phyloP scores from a whole-genome alignment of 257 asterid species.

The Forsythia suspensa region DNA sequence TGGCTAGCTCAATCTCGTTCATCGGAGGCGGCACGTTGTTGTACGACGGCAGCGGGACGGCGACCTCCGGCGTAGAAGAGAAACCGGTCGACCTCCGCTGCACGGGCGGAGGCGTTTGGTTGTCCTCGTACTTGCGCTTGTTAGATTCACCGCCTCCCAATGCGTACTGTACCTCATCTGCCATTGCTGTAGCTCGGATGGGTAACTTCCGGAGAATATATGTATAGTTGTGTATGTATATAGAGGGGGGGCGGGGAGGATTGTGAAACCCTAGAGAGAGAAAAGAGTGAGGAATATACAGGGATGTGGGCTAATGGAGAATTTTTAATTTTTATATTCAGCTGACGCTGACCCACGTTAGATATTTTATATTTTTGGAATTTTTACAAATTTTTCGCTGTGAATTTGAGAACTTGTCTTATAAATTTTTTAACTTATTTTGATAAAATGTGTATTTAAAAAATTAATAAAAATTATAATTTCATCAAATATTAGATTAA shows the following conservation, averaged over 20 bases:
- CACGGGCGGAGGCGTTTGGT: constrained; percentile 45
- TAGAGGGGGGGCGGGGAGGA: not conserved
- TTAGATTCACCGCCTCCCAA: constrained; percentile 13
- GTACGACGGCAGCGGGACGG: constrained; percentile 49
- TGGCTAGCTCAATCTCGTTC: constrained; percentile 83
- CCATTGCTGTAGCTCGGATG: constrained; percentile 16
- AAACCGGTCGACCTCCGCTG: constrained; percentile 74
- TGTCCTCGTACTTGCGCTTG: constrained; percentile 65
- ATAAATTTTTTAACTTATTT: too few species aligned
- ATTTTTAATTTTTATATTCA: not conserved
- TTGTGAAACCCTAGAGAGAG: constrained; percentile 21
- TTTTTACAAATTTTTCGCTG: too few species aligned
- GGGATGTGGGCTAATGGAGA: not conserved
- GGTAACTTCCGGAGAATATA: not conserved
- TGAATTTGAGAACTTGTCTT: too few species aligned
- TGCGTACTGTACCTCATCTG: constrained; percentile 31
- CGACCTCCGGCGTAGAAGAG: constrained; percentile 67
- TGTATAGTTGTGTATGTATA: not conserved
- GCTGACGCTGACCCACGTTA: too few species aligned
- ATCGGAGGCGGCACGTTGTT: constrained; percentile 75
- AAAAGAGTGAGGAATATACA: not conserved
- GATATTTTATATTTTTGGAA: too few species aligned
- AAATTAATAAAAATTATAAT: too few species aligned
- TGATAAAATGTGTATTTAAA: too few species aligned
- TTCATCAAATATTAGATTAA: too few species aligned